Conservation (phyloP, 305 asterid species). For the Fraxinus latifolia region DNA sequence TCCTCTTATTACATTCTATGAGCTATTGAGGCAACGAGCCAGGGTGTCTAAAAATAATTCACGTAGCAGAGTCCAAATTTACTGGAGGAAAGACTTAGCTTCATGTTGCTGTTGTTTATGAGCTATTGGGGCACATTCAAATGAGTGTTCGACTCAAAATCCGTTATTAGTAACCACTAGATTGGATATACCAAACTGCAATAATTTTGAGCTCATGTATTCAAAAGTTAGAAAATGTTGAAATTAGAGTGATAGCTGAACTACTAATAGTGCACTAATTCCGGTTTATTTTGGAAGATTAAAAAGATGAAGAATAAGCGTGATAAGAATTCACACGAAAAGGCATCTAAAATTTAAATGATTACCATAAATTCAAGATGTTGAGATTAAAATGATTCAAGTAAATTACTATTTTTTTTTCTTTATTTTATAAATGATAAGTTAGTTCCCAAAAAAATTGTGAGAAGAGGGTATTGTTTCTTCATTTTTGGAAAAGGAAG, state of each 20-base stretch:
- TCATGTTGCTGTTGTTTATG: background rate
- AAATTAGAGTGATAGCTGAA: background rate
- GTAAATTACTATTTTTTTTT: background rate
- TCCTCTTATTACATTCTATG: background rate
- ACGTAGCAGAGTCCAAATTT: background rate
- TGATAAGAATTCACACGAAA: background rate
- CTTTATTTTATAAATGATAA: background rate
- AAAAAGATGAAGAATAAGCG: background rate
- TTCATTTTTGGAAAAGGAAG: background rate
- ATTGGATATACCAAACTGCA: background rate
- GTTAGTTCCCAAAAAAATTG: background rate
- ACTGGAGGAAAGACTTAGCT: background rate
- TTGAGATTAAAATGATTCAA: background rate
- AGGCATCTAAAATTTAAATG: background rate
- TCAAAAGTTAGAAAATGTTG: background rate
- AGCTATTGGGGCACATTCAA: background rate
- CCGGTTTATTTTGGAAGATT: background rate
- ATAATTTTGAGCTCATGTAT: background rate
- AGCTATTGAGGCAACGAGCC: background rate
- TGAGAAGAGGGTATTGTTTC: background rate
- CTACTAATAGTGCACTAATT: background rate
- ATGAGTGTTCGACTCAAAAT: background rate
- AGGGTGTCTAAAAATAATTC: background rate
- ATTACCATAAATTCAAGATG: background rate
- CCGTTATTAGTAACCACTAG: background rate